phyloP scores from a whole-genome alignment of 2,329 filamentous ascomycete species.

The Colletotrichum gloeosporioides region DNA sequence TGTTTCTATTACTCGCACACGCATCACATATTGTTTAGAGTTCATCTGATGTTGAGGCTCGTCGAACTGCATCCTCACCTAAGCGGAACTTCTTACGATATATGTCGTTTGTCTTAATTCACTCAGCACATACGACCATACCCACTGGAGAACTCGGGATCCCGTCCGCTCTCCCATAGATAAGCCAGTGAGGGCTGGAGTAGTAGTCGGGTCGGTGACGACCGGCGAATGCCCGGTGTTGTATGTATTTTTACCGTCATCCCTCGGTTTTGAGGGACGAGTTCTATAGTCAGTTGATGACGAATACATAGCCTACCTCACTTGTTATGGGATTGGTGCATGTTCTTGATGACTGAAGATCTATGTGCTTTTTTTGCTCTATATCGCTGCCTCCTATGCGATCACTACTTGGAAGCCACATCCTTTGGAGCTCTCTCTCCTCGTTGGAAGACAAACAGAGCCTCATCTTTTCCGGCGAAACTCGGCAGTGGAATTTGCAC shows the following conservation, averaged over 20 bases:
- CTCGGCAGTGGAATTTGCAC: constrained; percentile 73
- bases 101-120: rapidly evolving
- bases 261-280: background rate
- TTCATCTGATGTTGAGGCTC: background rate
- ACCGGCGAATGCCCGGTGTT: too few relatives aligned
- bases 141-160: background rate
- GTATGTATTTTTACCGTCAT: too few relatives aligned
- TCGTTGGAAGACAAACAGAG: constrained; percentile 69
- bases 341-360: background rate
- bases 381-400: background rate
- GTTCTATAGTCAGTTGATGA: background rate
- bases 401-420: background rate
- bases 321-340: too few relatives aligned
- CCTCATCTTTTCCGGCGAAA: constrained; percentile 80
- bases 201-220: too few relatives aligned
- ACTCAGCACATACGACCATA: background rate
- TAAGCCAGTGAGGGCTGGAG: too few relatives aligned
- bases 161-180: background rate
- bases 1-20: background rate
- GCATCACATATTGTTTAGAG: background rate
- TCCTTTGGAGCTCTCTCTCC: constrained; percentile 40
- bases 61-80: background rate
- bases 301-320: background rate
- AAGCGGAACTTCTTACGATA: background rate
- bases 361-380: background rate